Conservation (phyloP, 2,329 filamentous ascomycete genomes). For the Neocatenulostroma microsporum region DNA sequence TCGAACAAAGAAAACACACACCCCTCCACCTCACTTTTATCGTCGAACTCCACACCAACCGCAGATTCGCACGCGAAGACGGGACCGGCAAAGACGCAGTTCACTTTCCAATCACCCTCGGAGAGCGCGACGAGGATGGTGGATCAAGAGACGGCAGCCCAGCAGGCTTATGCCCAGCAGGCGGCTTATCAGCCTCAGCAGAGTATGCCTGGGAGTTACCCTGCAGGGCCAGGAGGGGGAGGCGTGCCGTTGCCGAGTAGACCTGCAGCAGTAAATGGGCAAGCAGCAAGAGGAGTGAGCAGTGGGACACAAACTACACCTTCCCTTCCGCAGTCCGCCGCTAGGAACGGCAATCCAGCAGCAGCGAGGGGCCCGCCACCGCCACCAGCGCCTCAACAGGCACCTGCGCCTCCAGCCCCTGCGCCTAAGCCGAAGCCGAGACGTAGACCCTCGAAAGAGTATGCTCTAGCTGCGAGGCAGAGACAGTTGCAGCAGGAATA, state of each 20-base stretch:
- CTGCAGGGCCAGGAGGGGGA: too few relatives aligned
- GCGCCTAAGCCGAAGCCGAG: constrained; percentile 52
- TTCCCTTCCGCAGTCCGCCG: constrained; percentile 13
- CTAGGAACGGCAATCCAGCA: too few relatives aligned
- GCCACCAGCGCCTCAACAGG: constrained; percentile 10
- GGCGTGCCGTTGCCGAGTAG: too few relatives aligned
- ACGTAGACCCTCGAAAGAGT: constrained; percentile 58
- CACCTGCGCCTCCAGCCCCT: constrained; percentile 10
- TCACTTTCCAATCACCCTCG: constrained; percentile 93
- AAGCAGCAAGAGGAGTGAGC: constrained; percentile 7
- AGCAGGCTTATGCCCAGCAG: not conserved
- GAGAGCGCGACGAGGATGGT: constrained; percentile 73
- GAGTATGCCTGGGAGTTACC: not conserved
- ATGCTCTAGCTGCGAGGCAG: constrained; percentile 65
- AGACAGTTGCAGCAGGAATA: constrained; percentile 71
- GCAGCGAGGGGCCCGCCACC: constrained; percentile 14
- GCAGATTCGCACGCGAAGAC: constrained; percentile 47
- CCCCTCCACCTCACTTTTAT: constrained; percentile 57
- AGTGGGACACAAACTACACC: constrained; percentile 26
- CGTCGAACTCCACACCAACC: constrained; percentile 42
- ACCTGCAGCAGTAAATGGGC: too few relatives aligned
- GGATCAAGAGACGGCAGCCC: constrained; percentile 23
- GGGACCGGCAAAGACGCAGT: constrained; percentile 71
- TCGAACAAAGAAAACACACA: constrained; percentile 65
- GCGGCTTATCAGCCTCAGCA: not conserved